Percentiles rank a stretch among this genome's conserved stretches.
Evolutionary conservation across 257 asterid genomes (phyloP).

Genomic region (Verbena officinalis): DNA sequence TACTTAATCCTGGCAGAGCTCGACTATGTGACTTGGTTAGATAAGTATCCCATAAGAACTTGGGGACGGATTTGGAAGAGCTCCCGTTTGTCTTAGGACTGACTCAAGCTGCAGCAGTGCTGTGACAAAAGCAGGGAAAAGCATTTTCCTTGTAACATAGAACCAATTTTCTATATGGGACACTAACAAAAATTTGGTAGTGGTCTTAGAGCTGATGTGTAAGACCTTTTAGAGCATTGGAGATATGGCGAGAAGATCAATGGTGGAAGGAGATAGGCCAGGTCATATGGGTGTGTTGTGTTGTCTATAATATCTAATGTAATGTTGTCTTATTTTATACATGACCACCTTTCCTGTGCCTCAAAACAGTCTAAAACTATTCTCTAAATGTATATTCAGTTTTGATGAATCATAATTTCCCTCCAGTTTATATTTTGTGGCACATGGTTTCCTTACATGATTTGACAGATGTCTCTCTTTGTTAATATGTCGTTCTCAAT

Average conservation of each 20-base stretch:
- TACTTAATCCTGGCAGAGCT: slow-evolving; percentile 89
- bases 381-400: slow-evolving; percentile 15
- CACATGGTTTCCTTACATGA: neutral
- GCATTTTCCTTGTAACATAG: slow-evolving; percentile 1
- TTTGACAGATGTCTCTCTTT: neutral
- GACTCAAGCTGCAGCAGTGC: neutral
- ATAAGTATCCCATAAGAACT: slow-evolving; percentile 27
- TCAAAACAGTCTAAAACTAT: too few relatives aligned
- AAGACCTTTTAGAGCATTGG: slow-evolving; percentile 20
- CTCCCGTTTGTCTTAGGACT: slow-evolving; percentile 15
- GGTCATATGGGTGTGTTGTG: slow-evolving; percentile 4
- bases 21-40: slow-evolving; percentile 65
- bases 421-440: neutral
- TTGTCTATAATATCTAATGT: neutral
- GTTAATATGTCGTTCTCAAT: neutral
- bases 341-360: neutral
- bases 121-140: slow-evolving; percentile 18
- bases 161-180: slow-evolving; percentile 23
- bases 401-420: neutral
- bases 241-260: neutral
- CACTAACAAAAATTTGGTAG: neutral
- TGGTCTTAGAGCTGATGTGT: slow-evolving; percentile 13
- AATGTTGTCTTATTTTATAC: slow-evolving; percentile 1
- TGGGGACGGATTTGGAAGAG: slow-evolving; percentile 14
- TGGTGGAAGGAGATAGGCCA: slow-evolving; percentile 14